Percentiles rank a stretch among this genome's conserved stretches.
phyloP scores from a whole-genome alignment of 805 yeast genomes.

The Naumovozyma dairenensis region DNA sequence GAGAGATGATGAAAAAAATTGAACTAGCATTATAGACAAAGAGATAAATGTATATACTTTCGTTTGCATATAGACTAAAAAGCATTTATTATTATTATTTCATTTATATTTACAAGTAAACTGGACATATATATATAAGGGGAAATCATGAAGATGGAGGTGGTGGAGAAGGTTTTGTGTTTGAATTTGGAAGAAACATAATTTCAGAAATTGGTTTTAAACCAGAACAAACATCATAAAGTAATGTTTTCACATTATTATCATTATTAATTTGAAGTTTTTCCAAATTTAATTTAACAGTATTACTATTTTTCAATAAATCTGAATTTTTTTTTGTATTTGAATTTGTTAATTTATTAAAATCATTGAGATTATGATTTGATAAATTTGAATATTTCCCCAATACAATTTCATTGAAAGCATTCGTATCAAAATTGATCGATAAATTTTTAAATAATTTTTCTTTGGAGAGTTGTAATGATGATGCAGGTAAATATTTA shows the following conservation, averaged over 20 bases:
- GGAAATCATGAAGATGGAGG: too few relatives aligned
- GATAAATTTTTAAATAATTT: conserved; percentile 17
- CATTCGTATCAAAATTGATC: conserved; percentile 8
- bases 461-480: conserved; percentile 18
- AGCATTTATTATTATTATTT: too few relatives aligned
- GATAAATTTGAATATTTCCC: conserved; percentile 17
- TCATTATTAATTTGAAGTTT: conserved; percentile 8
- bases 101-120: conserved; percentile 1
- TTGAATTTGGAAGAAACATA: conserved; percentile 1
- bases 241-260: conserved; percentile 10
- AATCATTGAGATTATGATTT: conserved; percentile 6
- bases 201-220: conserved; percentile 21
- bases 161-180: too few relatives aligned
- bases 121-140: too few relatives aligned
- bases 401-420: conserved; percentile 10
- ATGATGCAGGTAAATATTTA: conserved; percentile 53
- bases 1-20: too few relatives aligned
- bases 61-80: too few relatives aligned
- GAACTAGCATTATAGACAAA: not conserved
- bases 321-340: conserved; percentile 11
- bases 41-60: too few relatives aligned
- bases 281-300: conserved; percentile 20
- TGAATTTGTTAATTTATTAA: conserved; percentile 11
- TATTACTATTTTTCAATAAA: conserved; percentile 13
- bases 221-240: conserved; percentile 26